A percentile compares a stretch with the other conserved stretches of the same genome.
phyloP scores from a whole-genome alignment of 495 filamentous ascomycete genomes.

The Apiosordaria backusii region DNA sequence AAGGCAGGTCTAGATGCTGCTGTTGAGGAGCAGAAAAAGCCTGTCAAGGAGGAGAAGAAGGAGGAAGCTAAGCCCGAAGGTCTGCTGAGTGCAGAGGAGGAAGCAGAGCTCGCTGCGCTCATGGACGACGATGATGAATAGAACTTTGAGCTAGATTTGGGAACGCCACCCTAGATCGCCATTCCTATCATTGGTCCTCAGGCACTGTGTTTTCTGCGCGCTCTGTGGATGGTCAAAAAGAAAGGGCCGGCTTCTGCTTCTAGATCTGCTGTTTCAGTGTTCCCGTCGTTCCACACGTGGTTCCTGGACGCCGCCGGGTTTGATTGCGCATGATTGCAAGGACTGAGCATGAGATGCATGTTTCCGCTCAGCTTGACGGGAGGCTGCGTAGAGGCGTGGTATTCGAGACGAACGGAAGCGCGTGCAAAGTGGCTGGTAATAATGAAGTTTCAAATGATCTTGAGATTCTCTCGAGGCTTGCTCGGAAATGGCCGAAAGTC shows the following conservation, averaged over 20 bases:
- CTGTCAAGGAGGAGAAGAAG: slow-evolving; percentile 41
- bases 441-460: neutral
- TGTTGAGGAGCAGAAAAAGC: slow-evolving; percentile 53
- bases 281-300: slow-evolving; percentile 15
- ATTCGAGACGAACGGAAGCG: slow-evolving; percentile 1
- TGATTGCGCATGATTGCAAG: slow-evolving; percentile 23
- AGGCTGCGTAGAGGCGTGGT: slow-evolving; percentile 4
- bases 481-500: slow-evolving; percentile 6
- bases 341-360: slow-evolving; percentile 12
- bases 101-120: slow-evolving; percentile 80
- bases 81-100: slow-evolving; percentile 74
- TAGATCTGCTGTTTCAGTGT: neutral
- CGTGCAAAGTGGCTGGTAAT: neutral
- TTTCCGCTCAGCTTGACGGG: slow-evolving; percentile 14
- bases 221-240: no score
- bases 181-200: neutral
- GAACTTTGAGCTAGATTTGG: neutral
- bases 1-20: slow-evolving; percentile 57
- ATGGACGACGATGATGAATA: slow-evolving; percentile 66
- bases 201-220: neutral
- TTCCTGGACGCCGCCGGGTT: slow-evolving; percentile 9
- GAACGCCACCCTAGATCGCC: neutral
- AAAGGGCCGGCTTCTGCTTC: neutral
- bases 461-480: neutral
- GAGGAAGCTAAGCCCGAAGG: slow-evolving; percentile 35